Evolutionary conservation across 805 yeast species (phyloP).

Genomic region (Metschnikowia similis): DNA sequence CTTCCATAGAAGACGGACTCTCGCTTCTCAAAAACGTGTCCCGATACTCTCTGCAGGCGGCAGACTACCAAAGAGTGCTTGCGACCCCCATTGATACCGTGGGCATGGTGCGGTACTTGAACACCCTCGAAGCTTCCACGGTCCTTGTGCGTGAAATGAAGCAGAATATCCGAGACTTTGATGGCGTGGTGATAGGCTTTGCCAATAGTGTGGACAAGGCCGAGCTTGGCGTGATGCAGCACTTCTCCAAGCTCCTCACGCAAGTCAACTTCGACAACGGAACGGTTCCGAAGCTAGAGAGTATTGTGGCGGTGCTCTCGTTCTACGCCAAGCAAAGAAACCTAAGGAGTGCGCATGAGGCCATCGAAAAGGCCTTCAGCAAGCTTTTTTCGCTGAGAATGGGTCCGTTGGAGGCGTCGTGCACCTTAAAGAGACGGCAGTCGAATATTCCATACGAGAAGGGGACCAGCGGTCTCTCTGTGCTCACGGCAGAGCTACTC

Average conservation of each 20-base stretch:
- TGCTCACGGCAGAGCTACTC: constrained; percentile 50
- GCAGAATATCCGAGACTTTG: constrained; percentile 48
- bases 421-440: constrained; percentile 35
- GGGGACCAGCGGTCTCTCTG: constrained; percentile 55
- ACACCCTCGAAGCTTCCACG: constrained; percentile 36
- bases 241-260: constrained; percentile 33
- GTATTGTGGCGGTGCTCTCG: constrained; percentile 9
- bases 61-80: constrained; percentile 36
- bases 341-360: constrained; percentile 12
- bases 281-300: constrained; percentile 6
- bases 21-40: constrained; percentile 47
- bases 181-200: constrained; percentile 62
- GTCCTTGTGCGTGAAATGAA: constrained; percentile 43
- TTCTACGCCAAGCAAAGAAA: constrained; percentile 11
- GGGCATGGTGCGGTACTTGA: constrained; percentile 36
- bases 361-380: constrained; percentile 12
- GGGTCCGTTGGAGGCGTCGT: constrained; percentile 40
- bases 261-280: constrained; percentile 6
- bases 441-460: constrained; percentile 49
- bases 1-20: constrained; percentile 55
- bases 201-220: constrained; percentile 52
- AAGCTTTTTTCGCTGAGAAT: constrained; percentile 6
- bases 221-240: constrained; percentile 49
- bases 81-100: constrained; percentile 31
- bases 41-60: constrained; percentile 45